Evolutionary conservation across 352 stramenopile species (phyloP).

Genomic region (Phytophthora cajani): DNA sequence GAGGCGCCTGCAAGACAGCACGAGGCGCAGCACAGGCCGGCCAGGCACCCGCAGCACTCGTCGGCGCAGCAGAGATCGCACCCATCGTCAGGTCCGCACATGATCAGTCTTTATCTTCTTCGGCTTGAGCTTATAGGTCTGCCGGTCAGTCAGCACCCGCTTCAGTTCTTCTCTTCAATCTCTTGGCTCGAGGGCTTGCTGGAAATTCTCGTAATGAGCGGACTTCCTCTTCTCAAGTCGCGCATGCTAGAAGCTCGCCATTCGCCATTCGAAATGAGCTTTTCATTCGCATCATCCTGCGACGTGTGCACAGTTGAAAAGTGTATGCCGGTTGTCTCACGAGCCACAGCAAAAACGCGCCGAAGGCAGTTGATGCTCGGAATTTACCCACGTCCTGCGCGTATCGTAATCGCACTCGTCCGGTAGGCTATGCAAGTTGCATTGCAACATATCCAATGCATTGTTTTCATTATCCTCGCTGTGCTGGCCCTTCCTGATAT

Average conservation of each 20-base stretch:
- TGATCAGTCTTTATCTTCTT: conserved; percentile 15
- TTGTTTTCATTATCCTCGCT: conserved; percentile 28
- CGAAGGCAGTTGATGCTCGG: conserved; percentile 5
- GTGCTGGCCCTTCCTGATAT: conserved; percentile 6
- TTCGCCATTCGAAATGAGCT: not conserved
- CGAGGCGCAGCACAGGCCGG: conserved; percentile 31
- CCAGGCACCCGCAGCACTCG: conserved; percentile 36
- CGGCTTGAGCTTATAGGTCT: not conserved
- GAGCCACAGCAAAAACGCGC: conserved; percentile 15
- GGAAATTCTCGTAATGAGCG: conserved; percentile 28
- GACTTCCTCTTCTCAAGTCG: not conserved
- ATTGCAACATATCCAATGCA: conserved; percentile 5
- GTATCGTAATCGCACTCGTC: conserved; percentile 20
- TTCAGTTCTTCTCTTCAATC: conserved; percentile 5
- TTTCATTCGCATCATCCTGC: conserved; percentile 19
- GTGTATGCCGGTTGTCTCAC: conserved; percentile 25
- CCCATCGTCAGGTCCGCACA: conserved; percentile 32
- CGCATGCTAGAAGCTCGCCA: conserved; percentile 2
- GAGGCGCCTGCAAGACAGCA: conserved; percentile 35
- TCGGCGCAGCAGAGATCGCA: conserved; percentile 20
- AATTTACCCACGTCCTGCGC: conserved; percentile 16
- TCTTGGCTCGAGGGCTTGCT: not conserved
- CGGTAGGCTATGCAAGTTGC: no score
- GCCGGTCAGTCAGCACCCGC: not conserved
- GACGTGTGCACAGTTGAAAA: conserved; percentile 27